Evolutionary conservation across 1,284 basidiomycete genomes (phyloP).

Genomic region (Apiotrichum gamsii): DNA sequence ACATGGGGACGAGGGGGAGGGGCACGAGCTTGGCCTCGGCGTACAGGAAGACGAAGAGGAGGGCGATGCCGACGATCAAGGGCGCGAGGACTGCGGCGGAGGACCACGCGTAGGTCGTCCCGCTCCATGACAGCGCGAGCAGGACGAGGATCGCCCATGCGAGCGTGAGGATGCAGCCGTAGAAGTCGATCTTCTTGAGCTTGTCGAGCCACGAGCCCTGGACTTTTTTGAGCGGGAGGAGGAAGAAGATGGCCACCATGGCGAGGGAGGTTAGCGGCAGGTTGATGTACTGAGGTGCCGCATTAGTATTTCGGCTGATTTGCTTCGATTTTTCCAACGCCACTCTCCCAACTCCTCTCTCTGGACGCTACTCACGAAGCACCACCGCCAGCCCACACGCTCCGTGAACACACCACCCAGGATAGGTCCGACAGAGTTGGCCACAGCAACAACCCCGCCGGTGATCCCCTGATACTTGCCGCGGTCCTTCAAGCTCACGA

Average conservation of each 20-base stretch:
- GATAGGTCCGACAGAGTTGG: slow-evolving; percentile 40
- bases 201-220: slow-evolving; percentile 57
- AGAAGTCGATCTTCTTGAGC: slow-evolving; percentile 59
- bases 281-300: slow-evolving; percentile 58
- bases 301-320: slow-evolving; percentile 27
- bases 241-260: slow-evolving; percentile 54
- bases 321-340: too few species aligned
- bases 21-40: slow-evolving; percentile 65
- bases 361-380: slow-evolving; percentile 14
- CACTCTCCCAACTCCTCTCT: neutral
- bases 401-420: slow-evolving; percentile 40
- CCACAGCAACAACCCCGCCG: slow-evolving; percentile 34
- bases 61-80: slow-evolving; percentile 54
- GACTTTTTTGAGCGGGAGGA: slow-evolving; percentile 62
- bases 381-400: slow-evolving; percentile 36
- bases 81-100: slow-evolving; percentile 59
- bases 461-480: slow-evolving; percentile 45
- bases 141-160: slow-evolving; percentile 58
- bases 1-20: slow-evolving; percentile 62
- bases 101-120: slow-evolving; percentile 60
- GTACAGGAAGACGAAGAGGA: slow-evolving; percentile 57
- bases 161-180: slow-evolving; percentile 57
- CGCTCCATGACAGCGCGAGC: slow-evolving; percentile 67
- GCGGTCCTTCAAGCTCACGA: slow-evolving; percentile 39
- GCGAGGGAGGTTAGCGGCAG: slow-evolving; percentile 56